Conservation (phyloP, 1,284 basidiomycete genomes). For the Cutaneotrichosporon arboriforme region DNA sequence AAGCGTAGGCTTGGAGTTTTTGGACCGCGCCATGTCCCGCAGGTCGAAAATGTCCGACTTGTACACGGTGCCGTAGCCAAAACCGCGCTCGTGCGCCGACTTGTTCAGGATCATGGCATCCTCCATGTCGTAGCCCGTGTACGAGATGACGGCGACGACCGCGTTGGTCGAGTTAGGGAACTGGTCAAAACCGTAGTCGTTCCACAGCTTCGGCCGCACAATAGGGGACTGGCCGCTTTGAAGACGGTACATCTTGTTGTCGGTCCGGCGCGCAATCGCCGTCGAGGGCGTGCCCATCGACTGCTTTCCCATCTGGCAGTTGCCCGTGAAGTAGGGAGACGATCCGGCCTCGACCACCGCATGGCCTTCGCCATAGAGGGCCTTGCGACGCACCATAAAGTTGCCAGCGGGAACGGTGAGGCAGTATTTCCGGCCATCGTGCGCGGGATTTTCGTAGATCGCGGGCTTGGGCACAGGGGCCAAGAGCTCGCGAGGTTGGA, state of each 20-base stretch:
- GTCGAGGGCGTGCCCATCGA: conserved; percentile 98
- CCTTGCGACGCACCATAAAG: too few species aligned
- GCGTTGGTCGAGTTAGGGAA: conserved; percentile 99
- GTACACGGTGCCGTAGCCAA: conserved; percentile 95
- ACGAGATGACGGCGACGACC: conserved; percentile 97
- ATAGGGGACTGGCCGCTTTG: conserved; percentile 94
- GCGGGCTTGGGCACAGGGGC: too few species aligned
- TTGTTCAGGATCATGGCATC: conserved; percentile 99
- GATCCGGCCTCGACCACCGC: too few species aligned
- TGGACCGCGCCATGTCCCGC: conserved; percentile 68
- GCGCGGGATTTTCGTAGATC: too few species aligned
- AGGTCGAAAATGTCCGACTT: conserved; percentile 92
- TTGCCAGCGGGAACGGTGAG: too few species aligned
- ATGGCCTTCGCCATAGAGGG: too few species aligned
- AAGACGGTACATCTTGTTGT: conserved; percentile 97
- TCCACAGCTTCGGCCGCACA: conserved; percentile 86
- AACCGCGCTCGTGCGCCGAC: conserved; percentile 95
- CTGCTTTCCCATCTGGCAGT: conserved; percentile 94
- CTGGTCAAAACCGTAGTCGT: conserved; percentile 96
- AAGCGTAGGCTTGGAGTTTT: conserved; percentile 57
- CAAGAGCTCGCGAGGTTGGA: too few species aligned
- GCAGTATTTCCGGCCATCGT: too few species aligned
- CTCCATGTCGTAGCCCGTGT: conserved; percentile 99
- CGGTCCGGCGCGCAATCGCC: conserved; percentile 81
- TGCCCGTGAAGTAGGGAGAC: too few species aligned